A percentile compares a stretch with the other conserved stretches of the same genome.
These are phyloP conservation scores for Cenchrus americanus DNA, from an alignment of 176 grass and related monocot species.

Conservation along the genomic window DNA sequence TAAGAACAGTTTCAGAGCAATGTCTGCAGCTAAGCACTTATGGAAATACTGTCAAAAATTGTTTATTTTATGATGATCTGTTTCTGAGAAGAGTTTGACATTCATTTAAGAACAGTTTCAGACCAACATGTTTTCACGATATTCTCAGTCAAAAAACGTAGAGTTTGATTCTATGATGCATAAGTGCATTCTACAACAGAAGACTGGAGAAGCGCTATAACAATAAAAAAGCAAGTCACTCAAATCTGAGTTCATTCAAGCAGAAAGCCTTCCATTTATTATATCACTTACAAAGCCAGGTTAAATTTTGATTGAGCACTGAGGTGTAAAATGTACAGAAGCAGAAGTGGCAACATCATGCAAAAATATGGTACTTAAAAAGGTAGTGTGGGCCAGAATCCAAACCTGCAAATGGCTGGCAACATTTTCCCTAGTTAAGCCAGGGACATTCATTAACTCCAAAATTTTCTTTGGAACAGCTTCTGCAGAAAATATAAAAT, in stretches of 20 bases:
- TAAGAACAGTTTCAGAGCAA: slow-evolving; percentile 22
- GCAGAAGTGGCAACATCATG: background rate
- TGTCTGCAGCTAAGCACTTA: background rate
- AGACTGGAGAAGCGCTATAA: background rate
- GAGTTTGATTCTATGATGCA: background rate
- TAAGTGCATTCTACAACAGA: slow-evolving; percentile 14
- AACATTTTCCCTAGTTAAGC: slow-evolving; percentile 98
- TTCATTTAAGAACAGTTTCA: background rate
- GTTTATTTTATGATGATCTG: background rate
- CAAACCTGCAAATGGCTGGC: slow-evolving; percentile 99
- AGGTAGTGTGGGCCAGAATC: slow-evolving; percentile 13
- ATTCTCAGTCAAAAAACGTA: slow-evolving; percentile 7
- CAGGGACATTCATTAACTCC: slow-evolving; percentile 99
- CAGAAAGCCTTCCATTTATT: slow-evolving; percentile 1
- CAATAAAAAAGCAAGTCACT: background rate
- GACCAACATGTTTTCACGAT: background rate
- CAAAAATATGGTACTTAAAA: slow-evolving; percentile 31
- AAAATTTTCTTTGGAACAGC: slow-evolving; percentile 99
- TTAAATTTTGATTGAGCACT: background rate
- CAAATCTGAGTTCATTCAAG: background rate
- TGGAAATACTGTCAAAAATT: background rate
- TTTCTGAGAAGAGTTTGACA: background rate
- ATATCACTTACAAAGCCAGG: background rate
- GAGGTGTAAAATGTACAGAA: slow-evolving; percentile 14
- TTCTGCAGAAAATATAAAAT: slow-evolving; percentile 59